Percentiles rank a stretch among this genome's conserved stretches.
These are phyloP conservation scores for Kodamaea suecica DNA, from an alignment of 1,139 yeast genomes.

Conservation along the genomic window DNA sequence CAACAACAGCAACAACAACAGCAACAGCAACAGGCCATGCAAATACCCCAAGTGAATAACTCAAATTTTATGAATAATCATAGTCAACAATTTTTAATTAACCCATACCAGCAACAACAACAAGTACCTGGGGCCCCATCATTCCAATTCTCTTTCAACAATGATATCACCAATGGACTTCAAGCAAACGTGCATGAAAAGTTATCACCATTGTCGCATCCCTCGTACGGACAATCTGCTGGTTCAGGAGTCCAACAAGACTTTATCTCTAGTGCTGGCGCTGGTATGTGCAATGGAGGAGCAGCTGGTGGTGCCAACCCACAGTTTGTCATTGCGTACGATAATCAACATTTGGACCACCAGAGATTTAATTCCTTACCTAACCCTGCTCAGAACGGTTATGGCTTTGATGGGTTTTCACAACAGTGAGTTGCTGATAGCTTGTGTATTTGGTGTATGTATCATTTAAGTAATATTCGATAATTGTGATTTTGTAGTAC, in stretches of 20 bases:
- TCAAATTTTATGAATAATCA: too few relatives aligned
- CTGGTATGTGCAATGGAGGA: slow-evolving; percentile 1
- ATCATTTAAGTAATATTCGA: too few relatives aligned
- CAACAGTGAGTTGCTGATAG: slow-evolving; percentile 5
- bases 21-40: slow-evolving; percentile 12
- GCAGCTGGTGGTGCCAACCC: too few relatives aligned
- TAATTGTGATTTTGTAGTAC: too few relatives aligned
- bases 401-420: slow-evolving; percentile 16
- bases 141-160: slow-evolving; percentile 23
- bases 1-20: slow-evolving; percentile 5
- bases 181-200: slow-evolving; percentile 20
- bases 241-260: too few relatives aligned
- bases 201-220: slow-evolving; percentile 26
- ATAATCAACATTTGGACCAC: too few relatives aligned
- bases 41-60: slow-evolving; percentile 14
- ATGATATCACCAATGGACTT: slow-evolving; percentile 14
- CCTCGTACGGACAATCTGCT: slow-evolving; percentile 11
- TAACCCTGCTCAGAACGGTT: slow-evolving; percentile 22
- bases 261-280: slow-evolving; percentile 8
- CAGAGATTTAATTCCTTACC: slow-evolving; percentile 32
- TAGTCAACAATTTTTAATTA: too few relatives aligned
- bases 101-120: slow-evolving; percentile 6
- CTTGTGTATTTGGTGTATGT: too few relatives aligned
- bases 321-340: slow-evolving; percentile 14
- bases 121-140: slow-evolving; percentile 5